Evolutionary conservation across 306 rosid genomes (phyloP).

Genomic region (Quercus parvula): DNA sequence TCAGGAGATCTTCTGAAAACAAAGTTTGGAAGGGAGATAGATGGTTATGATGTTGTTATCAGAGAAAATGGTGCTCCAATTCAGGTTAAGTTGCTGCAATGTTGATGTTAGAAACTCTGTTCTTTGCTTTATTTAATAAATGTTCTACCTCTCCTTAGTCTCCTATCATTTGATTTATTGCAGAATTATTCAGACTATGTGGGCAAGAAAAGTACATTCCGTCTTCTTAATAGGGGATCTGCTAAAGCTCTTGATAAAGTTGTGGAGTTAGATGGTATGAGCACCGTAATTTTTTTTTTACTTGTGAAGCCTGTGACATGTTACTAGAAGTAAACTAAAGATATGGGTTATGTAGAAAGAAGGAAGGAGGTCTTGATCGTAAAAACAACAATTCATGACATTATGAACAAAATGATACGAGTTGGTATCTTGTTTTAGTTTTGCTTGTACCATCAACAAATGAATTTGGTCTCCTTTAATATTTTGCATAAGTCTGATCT

Average conservation of each 20-base stretch:
- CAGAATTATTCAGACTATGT: slow-evolving; percentile 84
- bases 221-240: slow-evolving; percentile 95
- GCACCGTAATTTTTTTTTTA: background rate
- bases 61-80: slow-evolving; percentile 98
- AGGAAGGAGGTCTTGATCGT: slow-evolving; percentile 86
- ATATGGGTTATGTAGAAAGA: slow-evolving; percentile 54
- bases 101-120: slow-evolving; percentile 1
- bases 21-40: slow-evolving; percentile 87
- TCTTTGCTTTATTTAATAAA: slow-evolving; percentile 9
- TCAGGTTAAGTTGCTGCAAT: slow-evolving; percentile 48
- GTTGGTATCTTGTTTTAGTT: slow-evolving; percentile 29
- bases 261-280: slow-evolving; percentile 82
- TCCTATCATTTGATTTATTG: slow-evolving; percentile 15
- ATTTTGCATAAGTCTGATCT: background rate
- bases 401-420: slow-evolving; percentile 90
- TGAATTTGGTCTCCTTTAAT: background rate
- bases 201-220: slow-evolving; percentile 86
- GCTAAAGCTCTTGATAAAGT: slow-evolving; percentile 98
- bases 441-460: background rate
- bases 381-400: slow-evolving; percentile 93
- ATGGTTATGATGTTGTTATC: slow-evolving; percentile 73
- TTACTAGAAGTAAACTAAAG: slow-evolving; percentile 27
- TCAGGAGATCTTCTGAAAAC: slow-evolving; percentile 96
- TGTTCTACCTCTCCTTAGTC: slow-evolving; percentile 3
- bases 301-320: slow-evolving; percentile 12